Evolutionary conservation across 768 basidiomycete genomes (phyloP).

Genomic region (Termitomyces sp.): DNA sequence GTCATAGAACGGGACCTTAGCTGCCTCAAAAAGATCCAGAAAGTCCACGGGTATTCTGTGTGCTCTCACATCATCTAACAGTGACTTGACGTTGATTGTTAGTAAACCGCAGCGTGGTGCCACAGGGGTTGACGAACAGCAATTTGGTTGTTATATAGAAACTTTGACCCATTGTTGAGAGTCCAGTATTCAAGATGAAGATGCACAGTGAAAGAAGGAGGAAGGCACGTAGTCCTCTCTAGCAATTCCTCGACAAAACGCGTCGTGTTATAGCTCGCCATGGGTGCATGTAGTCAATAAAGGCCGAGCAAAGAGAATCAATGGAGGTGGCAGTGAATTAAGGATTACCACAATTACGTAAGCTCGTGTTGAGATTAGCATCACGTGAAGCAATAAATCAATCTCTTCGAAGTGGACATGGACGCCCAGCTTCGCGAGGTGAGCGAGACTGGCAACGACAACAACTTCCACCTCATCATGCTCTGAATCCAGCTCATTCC

Average conservation of each 20-base stretch:
- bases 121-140: constrained; percentile 36
- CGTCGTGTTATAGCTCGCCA: constrained; percentile 72
- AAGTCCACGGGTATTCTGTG: constrained; percentile 85
- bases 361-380: constrained; percentile 12
- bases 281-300: constrained; percentile 24
- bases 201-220: constrained; percentile 76
- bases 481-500: constrained; percentile 54
- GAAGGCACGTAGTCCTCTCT: constrained; percentile 44
- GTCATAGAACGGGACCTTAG: constrained; percentile 76
- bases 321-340: constrained; percentile 9
- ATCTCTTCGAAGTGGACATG: constrained; percentile 20
- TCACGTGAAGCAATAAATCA: constrained; percentile 24
- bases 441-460: constrained; percentile 6
- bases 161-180: constrained; percentile 76
- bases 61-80: constrained; percentile 79
- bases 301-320: constrained; percentile 1
- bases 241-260: constrained; percentile 59
- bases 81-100: constrained; percentile 37
- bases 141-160: constrained; percentile 73
- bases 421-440: constrained; percentile 45
- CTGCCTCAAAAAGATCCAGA: constrained; percentile 70
- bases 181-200: constrained; percentile 79
- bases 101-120: neutral
- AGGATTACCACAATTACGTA: constrained; percentile 12
- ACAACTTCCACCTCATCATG: neutral